Percentiles rank a stretch among this genome's conserved stretches.
Conservation (phyloP, 352 stramenopile genomes). For the Phytophthora aleatoria region DNA sequence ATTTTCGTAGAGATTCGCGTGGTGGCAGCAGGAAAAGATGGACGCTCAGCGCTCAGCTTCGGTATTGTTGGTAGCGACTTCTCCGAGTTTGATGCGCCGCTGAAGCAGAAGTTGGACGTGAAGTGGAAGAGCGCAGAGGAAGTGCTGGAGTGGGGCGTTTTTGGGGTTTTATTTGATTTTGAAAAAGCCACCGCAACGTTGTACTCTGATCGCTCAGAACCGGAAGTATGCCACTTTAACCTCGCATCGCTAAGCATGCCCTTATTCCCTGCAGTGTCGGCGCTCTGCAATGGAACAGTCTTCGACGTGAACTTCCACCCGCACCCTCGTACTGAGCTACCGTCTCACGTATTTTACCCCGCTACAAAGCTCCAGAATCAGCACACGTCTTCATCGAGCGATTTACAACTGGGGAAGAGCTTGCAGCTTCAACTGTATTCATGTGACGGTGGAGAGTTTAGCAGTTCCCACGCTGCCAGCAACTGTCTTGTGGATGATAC, state of each 20-base stretch:
- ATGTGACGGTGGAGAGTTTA: slow-evolving; percentile 86
- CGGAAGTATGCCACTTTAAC: slow-evolving; percentile 43
- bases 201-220: slow-evolving; percentile 54
- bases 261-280: slow-evolving; percentile 62
- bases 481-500: slow-evolving; percentile 83
- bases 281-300: slow-evolving; percentile 71
- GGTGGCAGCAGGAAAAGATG: slow-evolving; percentile 52
- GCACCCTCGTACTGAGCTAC: slow-evolving; percentile 51
- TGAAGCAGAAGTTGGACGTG: slow-evolving; percentile 41
- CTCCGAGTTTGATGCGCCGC: slow-evolving; percentile 17
- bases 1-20: slow-evolving; percentile 71
- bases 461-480: slow-evolving; percentile 57
- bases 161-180: slow-evolving; percentile 87
- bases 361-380: slow-evolving; percentile 45
- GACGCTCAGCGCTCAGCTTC: slow-evolving; percentile 53
- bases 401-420: slow-evolving; percentile 74
- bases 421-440: slow-evolving; percentile 69
- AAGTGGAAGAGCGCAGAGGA: slow-evolving; percentile 48
- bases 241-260: slow-evolving; percentile 37
- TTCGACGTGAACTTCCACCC: slow-evolving; percentile 79
- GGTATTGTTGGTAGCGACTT: slow-evolving; percentile 56
- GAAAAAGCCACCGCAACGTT: slow-evolving; percentile 57
- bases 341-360: slow-evolving; percentile 40
- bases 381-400: slow-evolving; percentile 52
- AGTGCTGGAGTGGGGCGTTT: slow-evolving; percentile 36